Evolutionary conservation across 768 basidiomycete species (phyloP).

Genomic region (Pleurotus platypus): DNA sequence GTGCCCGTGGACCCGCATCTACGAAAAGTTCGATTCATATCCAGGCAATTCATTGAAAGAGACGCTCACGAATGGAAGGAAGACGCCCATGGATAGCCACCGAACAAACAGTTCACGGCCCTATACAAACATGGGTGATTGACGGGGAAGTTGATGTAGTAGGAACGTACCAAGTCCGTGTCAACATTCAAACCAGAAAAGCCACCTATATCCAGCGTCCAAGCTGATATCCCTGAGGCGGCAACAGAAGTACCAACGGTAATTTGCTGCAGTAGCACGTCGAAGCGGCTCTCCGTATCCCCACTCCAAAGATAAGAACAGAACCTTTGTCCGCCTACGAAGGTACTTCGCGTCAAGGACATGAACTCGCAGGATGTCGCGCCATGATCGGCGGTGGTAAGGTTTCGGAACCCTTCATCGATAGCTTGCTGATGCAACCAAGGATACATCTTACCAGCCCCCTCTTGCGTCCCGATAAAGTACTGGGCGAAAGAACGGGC

Average conservation of each 20-base stretch:
- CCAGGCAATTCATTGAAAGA: neutral
- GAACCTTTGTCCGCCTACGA: conserved; percentile 31
- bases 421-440: conserved; percentile 36
- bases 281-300: conserved; percentile 30
- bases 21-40: neutral
- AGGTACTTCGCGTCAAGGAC: conserved; percentile 32
- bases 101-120: conserved; percentile 30
- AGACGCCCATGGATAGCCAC: conserved; percentile 33
- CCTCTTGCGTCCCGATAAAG: conserved; percentile 32
- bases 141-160: neutral
- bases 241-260: conserved; percentile 29
- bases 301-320: conserved; percentile 36
- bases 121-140: conserved; percentile 12
- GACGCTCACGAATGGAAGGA: conserved; percentile 30
- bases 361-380: conserved; percentile 26
- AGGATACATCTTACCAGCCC: conserved; percentile 31
- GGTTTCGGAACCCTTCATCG: conserved; percentile 30
- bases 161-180: conserved; percentile 17
- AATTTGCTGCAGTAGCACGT: conserved; percentile 30
- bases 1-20: conserved; percentile 29
- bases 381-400: conserved; percentile 18
- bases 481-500: conserved; percentile 31
- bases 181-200: conserved; percentile 29
- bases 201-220: conserved; percentile 35
- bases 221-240: conserved; percentile 31